Base-by-base conservation (phyloP, 2,329 filamentous ascomycete genomes). In the Phaeophleospora eucalypticola region DNA sequence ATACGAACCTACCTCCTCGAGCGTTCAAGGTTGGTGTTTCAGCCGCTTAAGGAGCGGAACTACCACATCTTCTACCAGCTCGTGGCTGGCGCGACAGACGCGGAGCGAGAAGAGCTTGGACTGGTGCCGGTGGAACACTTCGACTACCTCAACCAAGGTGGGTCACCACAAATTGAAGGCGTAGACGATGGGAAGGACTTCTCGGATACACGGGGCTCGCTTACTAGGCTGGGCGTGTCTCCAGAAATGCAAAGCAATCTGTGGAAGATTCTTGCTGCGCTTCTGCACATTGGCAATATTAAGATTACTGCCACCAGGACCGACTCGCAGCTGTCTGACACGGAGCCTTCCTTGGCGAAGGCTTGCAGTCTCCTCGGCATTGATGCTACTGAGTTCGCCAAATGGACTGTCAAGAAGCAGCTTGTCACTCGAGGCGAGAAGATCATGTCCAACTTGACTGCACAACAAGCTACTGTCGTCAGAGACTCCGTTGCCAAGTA, bases 21-120 rank as follows among this genome's bases (percentile, higher is more conserved):
- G 69, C 87, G 93, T 51, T 97, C 93, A 52, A 85, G 93, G 72
- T 76, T 98, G 61, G 93, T 97, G 15, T 98, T 97, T 70, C 93
- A 98, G 67, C 93, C 93, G 35, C 75, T 96, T 54, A 97, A 95
- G 73, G 93, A 98, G 74, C 82, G 93, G 58, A 98, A 98, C 69
- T 98, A 98, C 72, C 93, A 98, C 70, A 91, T 98, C 62, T 98
- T 98, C 73, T 98, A 98, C 70, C 93, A 98, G 69, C 79, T 98
- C 42, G 84, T 96, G 37, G 89, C 90, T 41, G 93, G 94, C 65
- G 87, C 90, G n/a, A 83, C 87, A 2, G 87, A 95, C 24, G 77
- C 81, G 53, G 85, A 96, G 70, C 84, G 83, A 41, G 80, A 91
- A 65, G 84, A 91, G 58, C 78, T 96, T 49, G 81, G 83, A 36